Conservation (phyloP, 768 basidiomycete genomes). For the Udeniomyces megalosporus region DNA sequence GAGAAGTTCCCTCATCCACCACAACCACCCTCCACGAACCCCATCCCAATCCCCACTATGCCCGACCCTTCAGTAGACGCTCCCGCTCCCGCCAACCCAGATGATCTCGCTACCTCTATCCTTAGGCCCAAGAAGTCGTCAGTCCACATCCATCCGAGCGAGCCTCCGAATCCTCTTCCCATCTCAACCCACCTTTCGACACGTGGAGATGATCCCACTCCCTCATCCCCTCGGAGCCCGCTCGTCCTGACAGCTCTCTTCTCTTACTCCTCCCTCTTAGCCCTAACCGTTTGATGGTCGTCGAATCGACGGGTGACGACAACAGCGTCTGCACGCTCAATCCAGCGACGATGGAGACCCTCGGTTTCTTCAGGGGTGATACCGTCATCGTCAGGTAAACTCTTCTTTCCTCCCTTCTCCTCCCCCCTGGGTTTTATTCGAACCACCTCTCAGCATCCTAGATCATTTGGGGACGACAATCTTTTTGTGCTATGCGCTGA, state of each 20-base stretch:
- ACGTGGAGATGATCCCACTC: no score
- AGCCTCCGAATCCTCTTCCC: no score
- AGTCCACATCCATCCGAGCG: no score
- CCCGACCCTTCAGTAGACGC: neutral
- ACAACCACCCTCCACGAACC: no score
- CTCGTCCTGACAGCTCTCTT: neutral
- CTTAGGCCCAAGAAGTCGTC: conserved; percentile 95
- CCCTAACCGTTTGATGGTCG: conserved; percentile 93
- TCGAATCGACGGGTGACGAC: conserved; percentile 65
- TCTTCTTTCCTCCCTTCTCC: conserved; percentile 20
- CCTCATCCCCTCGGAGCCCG: neutral
- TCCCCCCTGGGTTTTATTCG: neutral
- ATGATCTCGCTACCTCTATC: conserved; percentile 89
- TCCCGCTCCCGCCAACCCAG: conserved; percentile 37
- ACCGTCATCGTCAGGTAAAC: conserved; percentile 84
- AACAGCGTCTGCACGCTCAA: conserved; percentile 88
- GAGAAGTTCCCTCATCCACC: no score
- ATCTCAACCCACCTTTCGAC: neutral
- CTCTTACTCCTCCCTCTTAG: conserved; percentile 17
- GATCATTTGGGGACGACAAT: no score
- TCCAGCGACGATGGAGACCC: conserved; percentile 87
- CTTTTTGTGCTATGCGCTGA: no score
- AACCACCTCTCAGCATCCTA: no score
- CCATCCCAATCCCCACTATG: neutral
- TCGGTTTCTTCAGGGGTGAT: conserved; percentile 89